Evolutionary conservation across 805 yeast species (phyloP).

Genomic region (Spathaspora hagerdaliae): DNA sequence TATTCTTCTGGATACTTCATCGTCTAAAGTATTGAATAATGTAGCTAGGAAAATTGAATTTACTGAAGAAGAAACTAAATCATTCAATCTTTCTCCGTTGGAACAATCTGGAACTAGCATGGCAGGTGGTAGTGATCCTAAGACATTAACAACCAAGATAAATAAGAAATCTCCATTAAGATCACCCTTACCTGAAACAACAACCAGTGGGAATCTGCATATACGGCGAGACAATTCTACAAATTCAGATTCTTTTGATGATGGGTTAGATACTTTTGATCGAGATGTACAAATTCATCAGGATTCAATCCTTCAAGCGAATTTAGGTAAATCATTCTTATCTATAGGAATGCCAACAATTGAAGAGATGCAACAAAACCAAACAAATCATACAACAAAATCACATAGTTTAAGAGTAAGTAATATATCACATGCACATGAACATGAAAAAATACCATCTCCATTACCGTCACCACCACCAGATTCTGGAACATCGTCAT

Average conservation of each 20-base stretch:
- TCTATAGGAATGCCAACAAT: neutral
- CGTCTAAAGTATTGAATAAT: constrained; percentile 13
- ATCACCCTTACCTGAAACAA: constrained; percentile 24
- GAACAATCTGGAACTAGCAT: constrained; percentile 11
- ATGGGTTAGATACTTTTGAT: constrained; percentile 11
- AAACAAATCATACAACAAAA: constrained; percentile 3
- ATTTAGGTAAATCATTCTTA: too few species aligned
- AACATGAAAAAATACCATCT: neutral
- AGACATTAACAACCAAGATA: constrained; percentile 7
- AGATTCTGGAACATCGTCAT: constrained; percentile 56
- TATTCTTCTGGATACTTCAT: too few species aligned
- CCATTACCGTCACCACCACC: constrained; percentile 40
- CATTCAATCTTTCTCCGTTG: constrained; percentile 28
- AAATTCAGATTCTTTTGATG: constrained; percentile 6
- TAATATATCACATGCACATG: neutral
- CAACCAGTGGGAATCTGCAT: neutral
- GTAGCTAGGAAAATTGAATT: constrained; percentile 35
- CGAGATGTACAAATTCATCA: constrained; percentile 5
- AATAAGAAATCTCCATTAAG: constrained; percentile 26
- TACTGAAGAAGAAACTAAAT: constrained; percentile 29
- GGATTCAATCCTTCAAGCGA: constrained; percentile 6
- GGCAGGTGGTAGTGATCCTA: neutral
- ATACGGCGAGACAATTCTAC: neutral
- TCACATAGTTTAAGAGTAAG: neutral
- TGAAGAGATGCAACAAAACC: neutral